phyloP scores from a whole-genome alignment of 129 eudicot genomes.

The Logfia minima region DNA sequence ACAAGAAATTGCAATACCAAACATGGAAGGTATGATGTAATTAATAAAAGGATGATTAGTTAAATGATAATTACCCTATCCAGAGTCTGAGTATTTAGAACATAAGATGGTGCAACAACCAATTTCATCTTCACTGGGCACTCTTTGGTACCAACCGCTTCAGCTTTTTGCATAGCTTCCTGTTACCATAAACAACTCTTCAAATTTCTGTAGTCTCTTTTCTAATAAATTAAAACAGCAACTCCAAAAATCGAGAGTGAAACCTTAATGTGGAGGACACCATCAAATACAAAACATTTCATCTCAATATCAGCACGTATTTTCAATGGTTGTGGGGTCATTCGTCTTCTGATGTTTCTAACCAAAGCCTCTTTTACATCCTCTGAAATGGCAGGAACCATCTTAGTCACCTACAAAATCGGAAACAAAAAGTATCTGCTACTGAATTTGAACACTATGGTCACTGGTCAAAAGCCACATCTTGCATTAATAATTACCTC shows the following conservation, averaged over 20 bases:
- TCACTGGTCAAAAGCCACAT: slow-evolving; percentile 13
- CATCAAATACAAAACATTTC: slow-evolving; percentile 67
- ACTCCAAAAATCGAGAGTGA: not conserved
- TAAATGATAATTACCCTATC: slow-evolving; percentile 49
- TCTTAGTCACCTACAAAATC: slow-evolving; percentile 51
- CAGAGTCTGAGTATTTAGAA: slow-evolving; percentile 66
- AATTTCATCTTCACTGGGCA: slow-evolving; percentile 73
- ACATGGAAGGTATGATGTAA: not conserved
- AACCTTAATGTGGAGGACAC: slow-evolving; percentile 78
- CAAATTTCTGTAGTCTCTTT: not conserved
- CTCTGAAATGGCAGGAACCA: slow-evolving; percentile 65
- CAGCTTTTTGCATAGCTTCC: slow-evolving; percentile 83
- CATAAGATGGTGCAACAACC: slow-evolving; percentile 71
- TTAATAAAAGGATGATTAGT: not conserved
- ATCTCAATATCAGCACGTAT: slow-evolving; percentile 71
- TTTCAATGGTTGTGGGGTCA: slow-evolving; percentile 76
- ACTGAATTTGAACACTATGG: not conserved
- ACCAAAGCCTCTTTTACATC: slow-evolving; percentile 61
- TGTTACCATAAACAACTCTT: slow-evolving; percentile 20
- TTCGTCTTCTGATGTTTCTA: slow-evolving; percentile 58
- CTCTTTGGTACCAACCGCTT: slow-evolving; percentile 60
- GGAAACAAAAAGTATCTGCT: not conserved
- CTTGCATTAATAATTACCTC: slow-evolving; percentile 39
- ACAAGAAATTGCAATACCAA: slow-evolving; percentile 1
- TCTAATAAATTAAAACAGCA: not conserved